Percentiles rank a stretch among this genome's conserved stretches.
phyloP scores from a whole-genome alignment of 163 green algal species.

The Scenedesmus sp. region DNA sequence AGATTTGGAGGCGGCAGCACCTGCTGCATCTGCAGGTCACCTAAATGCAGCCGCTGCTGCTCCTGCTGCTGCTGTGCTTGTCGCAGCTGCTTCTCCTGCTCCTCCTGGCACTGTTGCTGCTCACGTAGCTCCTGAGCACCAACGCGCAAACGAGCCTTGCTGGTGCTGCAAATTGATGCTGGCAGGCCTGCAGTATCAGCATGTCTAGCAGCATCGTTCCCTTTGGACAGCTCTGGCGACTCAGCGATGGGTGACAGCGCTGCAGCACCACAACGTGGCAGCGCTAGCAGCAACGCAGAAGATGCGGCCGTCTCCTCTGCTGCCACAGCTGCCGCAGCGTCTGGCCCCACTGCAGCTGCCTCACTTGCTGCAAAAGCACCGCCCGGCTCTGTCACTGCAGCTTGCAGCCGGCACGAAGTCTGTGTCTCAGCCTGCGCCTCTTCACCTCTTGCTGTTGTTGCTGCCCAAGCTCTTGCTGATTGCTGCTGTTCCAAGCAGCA shows the following conservation, averaged over 20 bases:
- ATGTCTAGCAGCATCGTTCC: not conserved
- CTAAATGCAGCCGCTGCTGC: not conserved
- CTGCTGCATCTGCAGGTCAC: not conserved
- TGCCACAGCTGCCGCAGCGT: not conserved
- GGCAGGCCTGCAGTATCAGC: not conserved
- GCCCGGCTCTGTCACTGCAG: not conserved
- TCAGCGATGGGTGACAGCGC: slow-evolving; percentile 31
- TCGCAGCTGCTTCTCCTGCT: not conserved
- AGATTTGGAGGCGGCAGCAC: not conserved
- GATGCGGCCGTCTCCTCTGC: not conserved
- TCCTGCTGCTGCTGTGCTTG: not conserved
- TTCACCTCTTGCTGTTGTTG: not conserved
- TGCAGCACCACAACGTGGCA: not conserved
- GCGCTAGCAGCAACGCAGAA: not conserved
- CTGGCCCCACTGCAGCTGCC: not conserved
- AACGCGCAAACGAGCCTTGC: not conserved
- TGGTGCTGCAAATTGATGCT: not conserved
- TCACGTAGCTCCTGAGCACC: not conserved
- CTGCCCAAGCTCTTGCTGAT: not conserved
- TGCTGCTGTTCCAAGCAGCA: not conserved
- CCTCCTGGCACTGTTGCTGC: not conserved
- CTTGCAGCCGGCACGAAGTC: not conserved
- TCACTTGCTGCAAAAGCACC: not conserved
- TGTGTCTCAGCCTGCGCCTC: not conserved
- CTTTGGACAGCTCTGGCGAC: not conserved